Evolutionary conservation across 129 eudicot genomes (phyloP), one percentile per base, ranked within the genome.

Genomic region (Glebionis coronaria): DNA sequence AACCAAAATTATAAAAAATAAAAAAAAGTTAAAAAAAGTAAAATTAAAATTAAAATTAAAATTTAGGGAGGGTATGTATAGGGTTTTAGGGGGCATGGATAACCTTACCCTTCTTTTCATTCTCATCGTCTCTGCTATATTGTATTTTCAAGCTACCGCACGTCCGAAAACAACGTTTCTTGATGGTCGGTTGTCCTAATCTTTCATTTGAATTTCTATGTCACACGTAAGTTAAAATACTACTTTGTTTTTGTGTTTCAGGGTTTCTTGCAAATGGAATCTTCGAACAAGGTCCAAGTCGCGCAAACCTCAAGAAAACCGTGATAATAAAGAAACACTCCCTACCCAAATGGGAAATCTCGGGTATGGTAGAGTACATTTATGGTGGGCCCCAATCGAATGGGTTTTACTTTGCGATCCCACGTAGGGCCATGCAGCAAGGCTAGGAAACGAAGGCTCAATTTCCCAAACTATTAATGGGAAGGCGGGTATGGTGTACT

Each of bases 401-500:
- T 4, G 85, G 87, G 47, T 72, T 82, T 69, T 82, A 71, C 75
- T 77, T 77, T 23, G 81, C 84, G 9, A 73, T 85, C 56, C 81
- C 91, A 46, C 87, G 73, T 60, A 88, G 85, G 19, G 50, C 73
- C 84, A 82, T 23, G 88, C 91, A 16, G 78, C 71, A 16, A 71
- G 85, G 66, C 88, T 85, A 3, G 91, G 91, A 11, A 82, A 85
- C 0, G 85, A 85, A 20, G 91, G 88, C 21, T 65, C 85, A 4
- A 74, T 85, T 65, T 79, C 88, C 23, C 91, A 85, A 57, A 2
- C 14, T 6, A 9, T 85, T 5, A 5, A 28, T 1, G 66, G 79
- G 21, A 80, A 62, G 61, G 51, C 25, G 13, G 88, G 83, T 14
- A 29, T n/a, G 4, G 49, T 45, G 5, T 85, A 85, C 69, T 74